Percentiles rank a stretch among this genome's conserved stretches.
phyloP scores from a whole-genome alignment of 2,329 filamentous ascomycete species.

The Cryphonectria nitschkei region DNA sequence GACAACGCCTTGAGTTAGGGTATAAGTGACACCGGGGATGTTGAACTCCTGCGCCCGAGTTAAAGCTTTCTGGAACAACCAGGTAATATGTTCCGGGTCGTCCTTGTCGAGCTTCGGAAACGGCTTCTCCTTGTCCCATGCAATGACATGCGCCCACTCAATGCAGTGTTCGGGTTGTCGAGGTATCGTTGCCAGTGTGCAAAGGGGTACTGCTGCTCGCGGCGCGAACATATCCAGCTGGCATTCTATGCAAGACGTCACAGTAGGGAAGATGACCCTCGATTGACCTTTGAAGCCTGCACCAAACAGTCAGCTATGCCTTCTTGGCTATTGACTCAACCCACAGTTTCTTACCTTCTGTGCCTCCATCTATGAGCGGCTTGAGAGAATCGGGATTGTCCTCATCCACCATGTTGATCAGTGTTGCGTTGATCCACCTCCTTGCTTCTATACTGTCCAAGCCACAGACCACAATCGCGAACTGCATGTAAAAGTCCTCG shows the following conservation, averaged over 20 bases:
- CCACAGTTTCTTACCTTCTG: slow-evolving; percentile 65
- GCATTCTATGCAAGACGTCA: slow-evolving; percentile 97
- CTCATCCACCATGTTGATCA: slow-evolving; percentile 87
- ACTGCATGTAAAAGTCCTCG: slow-evolving; percentile 95
- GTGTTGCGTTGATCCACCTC: slow-evolving; percentile 96
- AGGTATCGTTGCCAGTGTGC: slow-evolving; percentile 93
- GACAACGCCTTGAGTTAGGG: slow-evolving; percentile 93
- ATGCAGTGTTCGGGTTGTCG: slow-evolving; percentile 97
- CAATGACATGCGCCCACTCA: slow-evolving; percentile 98
- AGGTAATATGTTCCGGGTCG: slow-evolving; percentile 95
- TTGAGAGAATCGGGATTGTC: slow-evolving; percentile 85
- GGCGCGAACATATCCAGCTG: slow-evolving; percentile 98
- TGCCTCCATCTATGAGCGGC: slow-evolving; percentile 93
- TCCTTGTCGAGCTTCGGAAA: slow-evolving; percentile 91
- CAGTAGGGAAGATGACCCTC: slow-evolving; percentile 85
- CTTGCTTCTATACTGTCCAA: slow-evolving; percentile 96
- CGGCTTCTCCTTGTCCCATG: slow-evolving; percentile 86
- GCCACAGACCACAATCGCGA: slow-evolving; percentile 90
- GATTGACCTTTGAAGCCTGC: slow-evolving; percentile 94
- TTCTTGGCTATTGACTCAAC: background rate
- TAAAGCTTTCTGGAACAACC: slow-evolving; percentile 87
- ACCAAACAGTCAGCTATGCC: slow-evolving; percentile 17
- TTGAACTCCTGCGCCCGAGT: slow-evolving; percentile 83
- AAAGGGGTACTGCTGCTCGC: slow-evolving; percentile 93
- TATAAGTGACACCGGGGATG: slow-evolving; percentile 91